Conservation (phyloP, 495 filamentous ascomycete genomes). For the Bathelium albidoporum region DNA sequence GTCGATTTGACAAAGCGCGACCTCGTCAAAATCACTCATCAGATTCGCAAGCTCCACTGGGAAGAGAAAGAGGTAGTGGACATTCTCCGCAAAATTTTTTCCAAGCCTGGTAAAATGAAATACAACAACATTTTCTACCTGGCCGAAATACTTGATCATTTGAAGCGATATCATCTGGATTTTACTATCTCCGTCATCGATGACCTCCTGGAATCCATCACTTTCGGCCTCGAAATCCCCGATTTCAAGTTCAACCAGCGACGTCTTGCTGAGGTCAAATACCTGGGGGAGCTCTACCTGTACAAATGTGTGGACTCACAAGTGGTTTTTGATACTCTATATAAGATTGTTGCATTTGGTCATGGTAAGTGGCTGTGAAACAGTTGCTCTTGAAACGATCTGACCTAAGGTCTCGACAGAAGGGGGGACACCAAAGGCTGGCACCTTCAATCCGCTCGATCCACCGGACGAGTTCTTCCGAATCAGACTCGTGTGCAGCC, state of each 20-base stretch:
- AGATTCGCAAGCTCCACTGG: slow-evolving; percentile 93
- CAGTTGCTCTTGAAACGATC: background rate
- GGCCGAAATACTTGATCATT: slow-evolving; percentile 76
- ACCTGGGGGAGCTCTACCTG: slow-evolving; percentile 93
- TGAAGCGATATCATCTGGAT: slow-evolving; percentile 84
- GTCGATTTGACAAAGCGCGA: slow-evolving; percentile 88
- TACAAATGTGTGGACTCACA: slow-evolving; percentile 96
- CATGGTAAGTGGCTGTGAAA: slow-evolving; percentile 46
- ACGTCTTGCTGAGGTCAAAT: slow-evolving; percentile 90
- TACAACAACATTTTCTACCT: slow-evolving; percentile 95
- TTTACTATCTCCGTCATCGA: slow-evolving; percentile 86
- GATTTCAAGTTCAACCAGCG: slow-evolving; percentile 98
- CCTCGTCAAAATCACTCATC: slow-evolving; percentile 82
- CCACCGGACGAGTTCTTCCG: slow-evolving; percentile 93
- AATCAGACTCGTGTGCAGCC: slow-evolving; percentile 74
- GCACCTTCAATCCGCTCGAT: slow-evolving; percentile 64
- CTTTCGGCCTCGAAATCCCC: slow-evolving; percentile 81
- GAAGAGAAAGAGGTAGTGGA: slow-evolving; percentile 81
- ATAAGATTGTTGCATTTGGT: slow-evolving; percentile 85
- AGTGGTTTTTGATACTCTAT: slow-evolving; percentile 90
- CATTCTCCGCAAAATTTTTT: slow-evolving; percentile 82
- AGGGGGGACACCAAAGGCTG: slow-evolving; percentile 72
- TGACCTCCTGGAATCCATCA: slow-evolving; percentile 79
- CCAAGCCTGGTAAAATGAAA: slow-evolving; percentile 92
- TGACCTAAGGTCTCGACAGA: slow-evolving; percentile 30